phyloP scores from a whole-genome alignment of 2,329 filamentous ascomycete genomes.

The Claviceps quebecensis region DNA sequence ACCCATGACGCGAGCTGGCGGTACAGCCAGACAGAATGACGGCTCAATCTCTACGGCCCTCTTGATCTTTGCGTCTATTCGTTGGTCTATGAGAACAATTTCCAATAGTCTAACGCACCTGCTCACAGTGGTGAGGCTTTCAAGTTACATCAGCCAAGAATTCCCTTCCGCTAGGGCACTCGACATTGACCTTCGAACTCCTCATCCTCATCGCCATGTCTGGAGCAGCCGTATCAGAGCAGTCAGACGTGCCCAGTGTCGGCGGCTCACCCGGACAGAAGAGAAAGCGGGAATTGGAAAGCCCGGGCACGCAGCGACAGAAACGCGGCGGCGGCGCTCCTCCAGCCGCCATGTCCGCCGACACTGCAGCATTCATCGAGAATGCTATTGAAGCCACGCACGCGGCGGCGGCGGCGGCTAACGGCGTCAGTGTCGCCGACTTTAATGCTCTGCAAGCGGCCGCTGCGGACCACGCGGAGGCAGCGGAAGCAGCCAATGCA shows the following conservation, averaged over 20 bases:
- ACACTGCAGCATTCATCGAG: conserved; percentile 39
- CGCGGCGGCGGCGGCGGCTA: conserved; percentile 22
- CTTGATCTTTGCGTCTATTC: not conserved
- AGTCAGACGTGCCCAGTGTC: conserved; percentile 31
- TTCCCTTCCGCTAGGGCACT: not conserved
- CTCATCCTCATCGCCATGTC: conserved; percentile 25
- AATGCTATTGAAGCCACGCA: conserved; percentile 33
- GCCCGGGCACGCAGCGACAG: conserved; percentile 33
- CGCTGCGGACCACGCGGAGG: conserved; percentile 23
- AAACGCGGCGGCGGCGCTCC: conserved; percentile 34
- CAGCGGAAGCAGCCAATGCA: conserved; percentile 23
- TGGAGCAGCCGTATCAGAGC: conserved; percentile 31
- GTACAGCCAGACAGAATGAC: not conserved
- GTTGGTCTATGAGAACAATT: not conserved
- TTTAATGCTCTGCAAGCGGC: conserved; percentile 43
- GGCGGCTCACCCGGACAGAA: conserved; percentile 34
- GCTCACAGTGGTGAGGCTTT: not conserved
- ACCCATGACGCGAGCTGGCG: not conserved
- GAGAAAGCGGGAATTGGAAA: conserved; percentile 39
- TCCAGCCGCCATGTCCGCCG: conserved; percentile 29
- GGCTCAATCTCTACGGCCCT: not conserved
- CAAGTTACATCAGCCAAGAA: not conserved
- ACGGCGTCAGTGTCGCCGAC: conserved; percentile 36
- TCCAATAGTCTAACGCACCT: not conserved
- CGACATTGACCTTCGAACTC: not conserved